Evolutionary conservation across 805 yeast species (phyloP).

Genomic region (Ogataea ramenticola): DNA sequence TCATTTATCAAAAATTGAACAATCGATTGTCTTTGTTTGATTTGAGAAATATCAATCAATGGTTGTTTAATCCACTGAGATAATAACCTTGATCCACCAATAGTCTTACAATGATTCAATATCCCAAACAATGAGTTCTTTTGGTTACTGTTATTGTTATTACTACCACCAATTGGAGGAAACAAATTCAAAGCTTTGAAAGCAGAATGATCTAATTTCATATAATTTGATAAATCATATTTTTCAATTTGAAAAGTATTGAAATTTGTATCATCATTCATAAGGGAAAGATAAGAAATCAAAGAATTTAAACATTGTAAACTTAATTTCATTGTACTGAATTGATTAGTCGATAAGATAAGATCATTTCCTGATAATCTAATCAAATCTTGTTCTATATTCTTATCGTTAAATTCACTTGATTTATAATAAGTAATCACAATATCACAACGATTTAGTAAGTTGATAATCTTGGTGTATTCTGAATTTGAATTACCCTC

Average conservation of each 20-base stretch:
- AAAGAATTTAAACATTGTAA: constrained; percentile 63
- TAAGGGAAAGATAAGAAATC: constrained; percentile 57
- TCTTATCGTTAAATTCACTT: constrained; percentile 53
- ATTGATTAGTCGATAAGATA: constrained; percentile 48
- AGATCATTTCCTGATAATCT: constrained; percentile 57
- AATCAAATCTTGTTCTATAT: constrained; percentile 71
- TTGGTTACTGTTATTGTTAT: constrained; percentile 35
- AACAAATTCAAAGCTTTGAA: constrained; percentile 81
- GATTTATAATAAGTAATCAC: constrained; percentile 56
- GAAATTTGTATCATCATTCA: constrained; percentile 46
- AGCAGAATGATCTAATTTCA: constrained; percentile 90
- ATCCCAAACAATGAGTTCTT: constrained; percentile 66
- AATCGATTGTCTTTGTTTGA: constrained; percentile 60
- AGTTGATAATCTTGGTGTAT: constrained; percentile 55
- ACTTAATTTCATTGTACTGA: constrained; percentile 42
- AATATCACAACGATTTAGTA: constrained; percentile 72
- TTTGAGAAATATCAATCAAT: constrained; percentile 53
- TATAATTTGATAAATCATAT: constrained; percentile 70
- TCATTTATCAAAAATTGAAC: constrained; percentile 74
- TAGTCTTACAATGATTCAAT: constrained; percentile 80
- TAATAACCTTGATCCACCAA: constrained; percentile 81
- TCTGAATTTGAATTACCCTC: constrained; percentile 46
- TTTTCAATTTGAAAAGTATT: constrained; percentile 51
- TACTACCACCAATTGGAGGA: constrained; percentile 43
- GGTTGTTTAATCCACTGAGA: constrained; percentile 98